A percentile compares a stretch with the other conserved stretches of the same genome.
phyloP scores from a whole-genome alignment of 208 protist species.

The Acanthamoeba castellanii region DNA sequence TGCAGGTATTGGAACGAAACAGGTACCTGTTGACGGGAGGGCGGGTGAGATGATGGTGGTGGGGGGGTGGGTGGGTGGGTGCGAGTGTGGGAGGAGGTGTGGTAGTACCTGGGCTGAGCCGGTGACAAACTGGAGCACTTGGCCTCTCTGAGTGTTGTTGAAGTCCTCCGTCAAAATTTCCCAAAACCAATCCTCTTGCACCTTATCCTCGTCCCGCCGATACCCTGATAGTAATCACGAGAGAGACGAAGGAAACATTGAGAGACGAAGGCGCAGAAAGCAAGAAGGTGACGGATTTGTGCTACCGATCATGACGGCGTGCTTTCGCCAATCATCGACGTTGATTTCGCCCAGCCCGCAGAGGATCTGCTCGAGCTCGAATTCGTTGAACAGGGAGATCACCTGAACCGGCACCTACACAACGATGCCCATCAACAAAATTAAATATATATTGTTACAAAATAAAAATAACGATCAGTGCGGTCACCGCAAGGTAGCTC shows the following conservation, averaged over 20 bases:
- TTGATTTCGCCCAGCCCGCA: constrained; percentile 5
- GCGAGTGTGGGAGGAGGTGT: no score
- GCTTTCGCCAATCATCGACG: constrained; percentile 33
- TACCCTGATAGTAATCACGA: background rate
- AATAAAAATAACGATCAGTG: background rate
- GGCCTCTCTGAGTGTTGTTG: constrained; percentile 20
- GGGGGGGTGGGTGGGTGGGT: no score
- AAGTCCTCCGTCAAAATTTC: constrained; percentile 23
- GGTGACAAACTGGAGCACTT: constrained; percentile 17
- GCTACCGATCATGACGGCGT: background rate
- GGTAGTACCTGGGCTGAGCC: background rate
- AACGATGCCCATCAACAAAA: no score
- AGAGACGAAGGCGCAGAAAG: no score
- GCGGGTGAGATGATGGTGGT: no score
- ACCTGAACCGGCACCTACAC: constrained; percentile 1
- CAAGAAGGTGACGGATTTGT: background rate
- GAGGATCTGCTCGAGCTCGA: constrained; percentile 54
- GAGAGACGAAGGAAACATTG: no score
- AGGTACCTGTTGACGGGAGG: background rate
- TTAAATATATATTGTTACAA: background rate
- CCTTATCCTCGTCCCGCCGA: background rate
- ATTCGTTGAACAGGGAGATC: constrained; percentile 35
- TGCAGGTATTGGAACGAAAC: constrained; percentile 39
- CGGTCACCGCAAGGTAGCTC: no score
- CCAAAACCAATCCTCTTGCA: constrained; percentile 6